Evolutionary conservation across 2,329 filamentous ascomycete species (phyloP), one percentile per base, ranked within the genome.

Genomic region (Tricladium varicosporioides): DNA sequence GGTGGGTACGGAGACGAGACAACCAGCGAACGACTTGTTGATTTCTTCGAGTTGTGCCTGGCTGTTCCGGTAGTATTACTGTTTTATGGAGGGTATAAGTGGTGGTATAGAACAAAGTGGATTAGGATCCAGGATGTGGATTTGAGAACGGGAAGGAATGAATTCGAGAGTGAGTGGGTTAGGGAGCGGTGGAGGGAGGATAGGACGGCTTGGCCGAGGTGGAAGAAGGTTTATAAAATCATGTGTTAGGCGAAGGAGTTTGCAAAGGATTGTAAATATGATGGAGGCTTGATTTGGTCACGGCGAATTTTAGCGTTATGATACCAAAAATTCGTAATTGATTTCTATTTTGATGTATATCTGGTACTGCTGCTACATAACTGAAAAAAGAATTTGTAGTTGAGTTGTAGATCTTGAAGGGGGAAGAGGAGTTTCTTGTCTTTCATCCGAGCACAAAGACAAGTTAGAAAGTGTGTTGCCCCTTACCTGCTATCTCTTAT

Each of bases 161-260:
- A 96, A 68, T 82, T 96, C 59, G 92, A 96, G 70, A 75, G 95
- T 51, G 83, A 85, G 42, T 82, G 89, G 59, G 75, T 97, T 49
- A 78, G 94, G 52, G 85, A 86, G 51, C 87, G 94, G 72, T 92
- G 96, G 77, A 76, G 79, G 48, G 86, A 88, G 54, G 92, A 96
- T 75, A 79, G 80, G 67, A 81, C 78, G 43, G 70, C 72, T 8
- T 92, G 89, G 90, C 89, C 89, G 0, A 73, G 66, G 59, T 93
- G 89, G 89, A 94, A 92, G 76, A 84, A 79, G 67, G 62, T 84
- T 15, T 93, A 92, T 71, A 88, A 88, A 70, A 82, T 85, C 58
- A 74, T 92, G 59, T 93, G 89, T 69, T 92, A 27, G 22, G 22
- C 7, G 22, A 27, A 27, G 22, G 22, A 27, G 22, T 27, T 27